phyloP scores from a whole-genome alignment of 2,329 filamentous ascomycete genomes.

The Beauveria rudraprayagi region DNA sequence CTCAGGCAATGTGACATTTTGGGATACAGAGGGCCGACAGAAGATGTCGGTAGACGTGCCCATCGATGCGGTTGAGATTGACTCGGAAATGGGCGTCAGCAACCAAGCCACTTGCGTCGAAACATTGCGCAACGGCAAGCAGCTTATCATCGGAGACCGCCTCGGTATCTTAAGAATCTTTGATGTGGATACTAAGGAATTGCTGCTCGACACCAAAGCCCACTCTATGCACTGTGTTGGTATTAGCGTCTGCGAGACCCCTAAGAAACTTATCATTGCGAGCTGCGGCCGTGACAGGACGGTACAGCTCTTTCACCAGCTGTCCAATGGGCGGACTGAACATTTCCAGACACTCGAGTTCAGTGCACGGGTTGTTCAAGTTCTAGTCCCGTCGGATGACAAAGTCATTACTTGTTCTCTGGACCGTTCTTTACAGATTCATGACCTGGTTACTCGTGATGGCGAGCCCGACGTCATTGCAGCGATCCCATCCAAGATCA shows the following conservation, averaged over 20 bases:
- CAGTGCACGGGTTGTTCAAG: conserved; percentile 71
- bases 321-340: conserved; percentile 51
- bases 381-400: conserved; percentile 65
- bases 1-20: conserved; percentile 73
- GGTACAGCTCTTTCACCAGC: conserved; percentile 75
- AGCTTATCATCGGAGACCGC: conserved; percentile 77
- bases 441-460: conserved; percentile 67
- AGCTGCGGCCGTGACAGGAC: conserved; percentile 83
- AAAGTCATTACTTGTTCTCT: conserved; percentile 78
- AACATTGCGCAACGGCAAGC: conserved; percentile 52
- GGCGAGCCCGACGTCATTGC: conserved; percentile 57
- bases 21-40: conserved; percentile 65
- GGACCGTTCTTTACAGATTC: conserved; percentile 78
- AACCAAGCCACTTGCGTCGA: conserved; percentile 55
- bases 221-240: conserved; percentile 80
- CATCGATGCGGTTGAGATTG: conserved; percentile 53
- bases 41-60: conserved; percentile 57
- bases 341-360: conserved; percentile 93
- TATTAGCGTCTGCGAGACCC: conserved; percentile 62
- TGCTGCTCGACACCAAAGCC: conserved; percentile 68
- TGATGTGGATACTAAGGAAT: conserved; percentile 52
- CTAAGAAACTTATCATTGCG: conserved; percentile 59
- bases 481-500: conserved; percentile 67
- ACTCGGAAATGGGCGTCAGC: conserved; percentile 40
- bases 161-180: conserved; percentile 72